phyloP scores from a whole-genome alignment of 108 stramenopile species.

The Aurantiochytrium sp. region DNA sequence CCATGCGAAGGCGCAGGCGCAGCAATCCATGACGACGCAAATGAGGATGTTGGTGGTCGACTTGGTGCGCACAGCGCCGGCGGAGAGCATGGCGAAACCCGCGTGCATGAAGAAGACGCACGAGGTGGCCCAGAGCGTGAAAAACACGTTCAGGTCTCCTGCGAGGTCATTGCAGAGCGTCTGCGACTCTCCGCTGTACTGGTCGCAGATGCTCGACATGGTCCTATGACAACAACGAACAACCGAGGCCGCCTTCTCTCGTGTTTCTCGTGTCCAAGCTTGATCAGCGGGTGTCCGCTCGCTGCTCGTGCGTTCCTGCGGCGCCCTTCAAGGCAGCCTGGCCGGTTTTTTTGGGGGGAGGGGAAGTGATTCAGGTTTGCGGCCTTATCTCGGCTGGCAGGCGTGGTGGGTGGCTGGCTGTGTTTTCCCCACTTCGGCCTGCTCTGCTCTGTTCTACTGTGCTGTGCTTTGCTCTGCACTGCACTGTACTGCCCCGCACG shows the following conservation, averaged over 20 bases:
- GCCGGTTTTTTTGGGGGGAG: too few species aligned
- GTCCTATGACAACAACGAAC: too few species aligned
- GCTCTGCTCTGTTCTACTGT: too few species aligned
- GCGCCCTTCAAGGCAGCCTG: too few species aligned
- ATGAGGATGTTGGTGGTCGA: conserved; percentile 33
- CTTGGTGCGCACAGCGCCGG: conserved; percentile 29
- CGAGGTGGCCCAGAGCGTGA: not conserved
- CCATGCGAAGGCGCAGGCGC: conserved; percentile 32
- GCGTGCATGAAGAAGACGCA: conserved; percentile 28
- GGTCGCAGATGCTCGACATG: too few species aligned
- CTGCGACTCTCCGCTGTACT: not conserved
- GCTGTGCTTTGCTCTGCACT: not conserved
- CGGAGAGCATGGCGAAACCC: conserved; percentile 27
- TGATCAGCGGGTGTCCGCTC: too few species aligned
- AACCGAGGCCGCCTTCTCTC: too few species aligned
- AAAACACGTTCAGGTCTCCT: not conserved
- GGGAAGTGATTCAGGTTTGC: not conserved
- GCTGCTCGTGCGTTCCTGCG: too few species aligned
- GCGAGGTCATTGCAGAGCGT: not conserved
- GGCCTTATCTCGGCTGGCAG: too few species aligned
- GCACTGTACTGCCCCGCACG: not conserved
- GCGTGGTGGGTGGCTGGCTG: too few species aligned
- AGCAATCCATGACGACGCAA: conserved; percentile 30
- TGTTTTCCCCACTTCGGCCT: too few species aligned
- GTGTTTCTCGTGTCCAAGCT: too few species aligned